Evolutionary conservation across 108 stramenopile species (phyloP).

Genomic region (Cyclotella cryptica): DNA sequence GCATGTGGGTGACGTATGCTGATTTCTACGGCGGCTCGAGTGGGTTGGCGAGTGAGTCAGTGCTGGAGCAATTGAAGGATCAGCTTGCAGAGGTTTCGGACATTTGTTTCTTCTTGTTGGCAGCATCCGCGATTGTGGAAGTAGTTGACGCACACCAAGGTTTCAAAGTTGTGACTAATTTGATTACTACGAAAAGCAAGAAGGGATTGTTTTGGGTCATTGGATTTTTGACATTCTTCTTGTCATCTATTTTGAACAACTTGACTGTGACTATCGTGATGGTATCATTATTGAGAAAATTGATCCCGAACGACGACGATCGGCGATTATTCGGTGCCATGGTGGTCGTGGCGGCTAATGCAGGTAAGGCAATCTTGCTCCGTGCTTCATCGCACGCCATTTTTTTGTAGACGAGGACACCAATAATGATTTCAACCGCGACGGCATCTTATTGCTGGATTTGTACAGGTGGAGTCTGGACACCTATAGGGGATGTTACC

Average conservation of each 20-base stretch:
- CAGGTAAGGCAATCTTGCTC: slow-evolving; percentile 17
- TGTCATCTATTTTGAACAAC: slow-evolving; percentile 93
- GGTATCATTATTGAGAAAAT: slow-evolving; percentile 87
- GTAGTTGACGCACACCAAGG: slow-evolving; percentile 96
- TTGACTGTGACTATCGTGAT: slow-evolving; percentile 95
- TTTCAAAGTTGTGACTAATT: slow-evolving; percentile 94
- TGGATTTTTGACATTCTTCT: slow-evolving; percentile 92
- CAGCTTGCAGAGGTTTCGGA: slow-evolving; percentile 95
- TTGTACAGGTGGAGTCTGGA: slow-evolving; percentile 89
- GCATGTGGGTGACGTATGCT: slow-evolving; percentile 94
- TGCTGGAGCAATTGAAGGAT: slow-evolving; percentile 82
- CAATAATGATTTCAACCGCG: no score
- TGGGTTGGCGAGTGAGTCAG: slow-evolving; percentile 71
- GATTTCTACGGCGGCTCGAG: slow-evolving; percentile 75
- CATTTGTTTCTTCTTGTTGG: slow-evolving; percentile 94
- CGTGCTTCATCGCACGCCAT: no score
- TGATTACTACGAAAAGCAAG: slow-evolving; percentile 90
- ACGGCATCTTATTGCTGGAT: no score
- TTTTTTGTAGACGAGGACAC: no score
- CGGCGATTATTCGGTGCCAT: slow-evolving; percentile 92
- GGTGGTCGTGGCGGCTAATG: slow-evolving; percentile 96
- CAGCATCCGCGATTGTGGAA: slow-evolving; percentile 94
- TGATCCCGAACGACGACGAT: slow-evolving; percentile 86
- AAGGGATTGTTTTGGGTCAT: slow-evolving; percentile 92
- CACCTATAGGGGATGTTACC: slow-evolving; percentile 95